Base-by-base conservation (phyloP, 176 grass and related monocot species). In the Echinochloa phyllopogon region DNA sequence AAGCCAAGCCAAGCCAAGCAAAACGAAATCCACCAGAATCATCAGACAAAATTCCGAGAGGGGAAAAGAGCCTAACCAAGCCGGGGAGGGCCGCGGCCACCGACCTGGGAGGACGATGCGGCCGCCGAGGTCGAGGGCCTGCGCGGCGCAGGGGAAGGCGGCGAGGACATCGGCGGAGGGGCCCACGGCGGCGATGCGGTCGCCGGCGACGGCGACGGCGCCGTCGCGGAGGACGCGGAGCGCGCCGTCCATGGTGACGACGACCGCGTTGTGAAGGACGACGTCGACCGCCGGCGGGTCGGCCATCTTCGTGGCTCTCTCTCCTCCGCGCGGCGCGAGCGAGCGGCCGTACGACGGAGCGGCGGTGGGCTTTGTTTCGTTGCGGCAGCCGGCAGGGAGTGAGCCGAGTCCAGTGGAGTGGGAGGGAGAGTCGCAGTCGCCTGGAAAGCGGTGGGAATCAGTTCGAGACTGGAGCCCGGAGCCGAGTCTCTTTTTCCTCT, bases 91-190 rank as follows among this genome's bases (percentile, higher is more conserved):
- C 16, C 29, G 61, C 61, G 52, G 15, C 6, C 21, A 52, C 64
- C 58, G 13, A 97, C 95, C 95, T 12, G 95, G 95, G 45, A 98
- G 90, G 39, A 98, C 42, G 86, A 98, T 63, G 29, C 87, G 87
- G 72, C 92, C 84, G 11, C 74, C 82, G 59, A 98, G 90, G 88
- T 98, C 90, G 47, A 93, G 13, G 42, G 75, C 88, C 41, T 57
- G 42, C 21, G 84, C 75, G 64, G 76, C 75, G 75, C 71, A 5
- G 63, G 88, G 86, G 82, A 86, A 97, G n/a, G 82, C 81, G 23
- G 78, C 41, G 6, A 94, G 86, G 74, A 97, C 59, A 6, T 86
- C 73, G 10, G 88, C 27, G 2, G 95, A 92, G 14, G 57, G 84
- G 24, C 95, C 95, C 23, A 97, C 43, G 60, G 92, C 88, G 6